A percentile compares a stretch with the other conserved stretches of the same genome.
Conservation (phyloP, 768 basidiomycete genomes). For the Suillus paluster region DNA sequence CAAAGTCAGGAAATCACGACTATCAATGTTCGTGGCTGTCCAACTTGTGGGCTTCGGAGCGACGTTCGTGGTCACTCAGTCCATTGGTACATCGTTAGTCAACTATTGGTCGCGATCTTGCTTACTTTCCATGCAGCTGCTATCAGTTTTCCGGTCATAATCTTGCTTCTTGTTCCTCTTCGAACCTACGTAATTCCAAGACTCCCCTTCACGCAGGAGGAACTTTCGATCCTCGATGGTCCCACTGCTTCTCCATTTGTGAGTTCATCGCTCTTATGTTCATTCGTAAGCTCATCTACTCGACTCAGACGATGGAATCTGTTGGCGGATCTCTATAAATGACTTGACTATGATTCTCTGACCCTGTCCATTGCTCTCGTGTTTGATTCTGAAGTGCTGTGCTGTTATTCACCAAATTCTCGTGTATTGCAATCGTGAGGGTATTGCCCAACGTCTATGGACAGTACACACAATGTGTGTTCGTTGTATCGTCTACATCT, state of each 20-base stretch:
- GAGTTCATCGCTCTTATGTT: constrained; percentile 36
- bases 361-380: not conserved
- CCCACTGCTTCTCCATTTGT: constrained; percentile 89
- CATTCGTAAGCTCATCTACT: constrained; percentile 1
- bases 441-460: not conserved
- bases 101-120: not conserved
- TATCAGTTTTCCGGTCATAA: constrained; percentile 90
- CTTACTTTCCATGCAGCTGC: constrained; percentile 56
- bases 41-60: constrained; percentile 86
- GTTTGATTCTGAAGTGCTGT: not conserved
- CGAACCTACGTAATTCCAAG: constrained; percentile 73
- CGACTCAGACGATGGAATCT: constrained; percentile 46
- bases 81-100: constrained; percentile 59
- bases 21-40: constrained; percentile 71
- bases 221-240: constrained; percentile 85
- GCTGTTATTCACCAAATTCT: not conserved
- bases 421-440: not conserved
- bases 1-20: constrained; percentile 72
- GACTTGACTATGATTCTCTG: not conserved
- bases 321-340: constrained; percentile 38
- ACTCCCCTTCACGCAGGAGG: constrained; percentile 75
- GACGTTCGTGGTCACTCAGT: constrained; percentile 91
- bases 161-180: constrained; percentile 80
- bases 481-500: not conserved
- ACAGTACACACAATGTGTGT: not conserved